Conservation (phyloP, 441 rosid species). For the Eruca vesicaria region DNA sequence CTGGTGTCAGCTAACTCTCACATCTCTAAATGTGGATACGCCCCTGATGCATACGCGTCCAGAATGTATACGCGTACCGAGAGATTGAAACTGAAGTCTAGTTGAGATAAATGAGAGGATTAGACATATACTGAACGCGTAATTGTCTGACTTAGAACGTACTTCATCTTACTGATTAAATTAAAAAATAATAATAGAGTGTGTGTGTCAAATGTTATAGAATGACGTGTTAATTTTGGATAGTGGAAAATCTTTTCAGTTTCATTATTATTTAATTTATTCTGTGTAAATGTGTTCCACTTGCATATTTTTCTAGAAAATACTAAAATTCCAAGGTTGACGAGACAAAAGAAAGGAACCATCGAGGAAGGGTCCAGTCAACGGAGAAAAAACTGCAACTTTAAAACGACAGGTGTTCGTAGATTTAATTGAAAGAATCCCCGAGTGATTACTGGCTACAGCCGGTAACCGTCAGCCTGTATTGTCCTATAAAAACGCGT, state of each 20-base stretch:
- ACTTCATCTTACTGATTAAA: neutral
- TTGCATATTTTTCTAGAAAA: neutral
- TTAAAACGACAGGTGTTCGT: neutral
- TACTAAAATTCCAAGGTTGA: neutral
- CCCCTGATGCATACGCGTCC: too few relatives aligned
- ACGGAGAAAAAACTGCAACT: neutral
- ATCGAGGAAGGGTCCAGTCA: neutral
- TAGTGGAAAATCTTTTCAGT: neutral
- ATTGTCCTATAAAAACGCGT: neutral
- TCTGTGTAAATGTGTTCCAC: neutral
- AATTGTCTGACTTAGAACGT: neutral
- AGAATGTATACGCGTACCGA: neutral
- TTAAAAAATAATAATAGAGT: neutral
- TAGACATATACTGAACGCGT: neutral
- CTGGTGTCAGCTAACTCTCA: too few relatives aligned
- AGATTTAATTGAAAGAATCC: neutral
- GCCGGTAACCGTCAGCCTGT: conserved; percentile 9
- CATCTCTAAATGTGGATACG: too few relatives aligned
- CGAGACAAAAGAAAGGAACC: neutral
- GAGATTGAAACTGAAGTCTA: neutral
- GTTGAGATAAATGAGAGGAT: neutral
- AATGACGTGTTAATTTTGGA: neutral
- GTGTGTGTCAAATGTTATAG: neutral
- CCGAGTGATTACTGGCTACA: neutral
- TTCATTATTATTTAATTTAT: neutral